Base-by-base conservation (phyloP, 2,329 filamentous ascomycete species). In the Xylaria arbuscula region DNA sequence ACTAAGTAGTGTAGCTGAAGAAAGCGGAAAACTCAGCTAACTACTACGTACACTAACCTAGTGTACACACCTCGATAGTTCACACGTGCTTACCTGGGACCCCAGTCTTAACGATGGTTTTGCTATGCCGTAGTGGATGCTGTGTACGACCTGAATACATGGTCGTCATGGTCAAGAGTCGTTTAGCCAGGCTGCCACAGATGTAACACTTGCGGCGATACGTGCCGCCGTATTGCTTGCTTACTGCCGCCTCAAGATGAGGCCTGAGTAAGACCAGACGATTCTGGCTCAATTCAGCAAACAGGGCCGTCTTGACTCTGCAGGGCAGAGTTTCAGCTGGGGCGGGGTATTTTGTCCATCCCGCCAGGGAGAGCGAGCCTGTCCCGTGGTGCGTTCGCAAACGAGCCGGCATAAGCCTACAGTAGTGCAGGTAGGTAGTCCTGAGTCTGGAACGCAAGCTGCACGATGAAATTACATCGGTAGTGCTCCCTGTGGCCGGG, bases 381-480 rank as follows among this genome's bases (percentile, higher is more conserved):
- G 11, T n/a, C 57, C 32, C 40, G 51, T 53, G 57, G 57, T 38
- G 34, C 45, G 32, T 56, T 22, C 22, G 36, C 47, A 48, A 34
- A 56, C 40, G 57, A 61, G 62, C 54, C 62, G 57, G 48, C 51
- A 55, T 55, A 48, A 40, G 63, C 42, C 45, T 53, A 22, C 47
- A 19, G 19, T 4, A 45, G 15, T 45, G 40, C n/a, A n/a, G 17
- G n/a, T 17, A 32, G 24, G 50, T 6, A 19, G 32, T 34, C 24
- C n/a, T 59, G 50, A 57, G 66, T 53, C 59, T 70, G 70, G 63
- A 65, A 68, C 63, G 60, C 60, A 57, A 64, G 58, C 64, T 69
- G 66, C 66, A 66, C 64, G 70, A 69, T 66, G 66, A 69, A 71
- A 71, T 72, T 72, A 62, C 66, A 56, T 69, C 70, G 70, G 70